phyloP scores from a whole-genome alignment of 148 eudicot genomes.

The Persicaria tinctoria region DNA sequence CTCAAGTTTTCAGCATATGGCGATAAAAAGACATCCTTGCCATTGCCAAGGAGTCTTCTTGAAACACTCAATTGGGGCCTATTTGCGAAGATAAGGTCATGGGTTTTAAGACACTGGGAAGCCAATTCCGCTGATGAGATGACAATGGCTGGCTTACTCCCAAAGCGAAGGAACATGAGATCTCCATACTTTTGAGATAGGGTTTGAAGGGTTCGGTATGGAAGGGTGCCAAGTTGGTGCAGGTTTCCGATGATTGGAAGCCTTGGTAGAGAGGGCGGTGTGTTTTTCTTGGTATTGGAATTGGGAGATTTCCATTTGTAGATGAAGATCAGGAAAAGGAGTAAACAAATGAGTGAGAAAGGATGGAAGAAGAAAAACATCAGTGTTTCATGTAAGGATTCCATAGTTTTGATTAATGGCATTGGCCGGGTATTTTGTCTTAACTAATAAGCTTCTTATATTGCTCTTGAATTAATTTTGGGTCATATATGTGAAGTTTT shows the following conservation, averaged over 20 bases:
- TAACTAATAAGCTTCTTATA: too few relatives aligned
- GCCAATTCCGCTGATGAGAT: slow-evolving; percentile 24
- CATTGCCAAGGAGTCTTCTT: slow-evolving; percentile 11
- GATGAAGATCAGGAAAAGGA: slow-evolving; percentile 11
- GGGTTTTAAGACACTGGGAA: slow-evolving; percentile 19
- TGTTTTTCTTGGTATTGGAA: slow-evolving; percentile 4
- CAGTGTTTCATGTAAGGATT: background rate
- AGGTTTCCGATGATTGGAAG: slow-evolving; percentile 59
- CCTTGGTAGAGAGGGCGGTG: slow-evolving; percentile 50
- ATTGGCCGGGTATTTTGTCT: background rate
- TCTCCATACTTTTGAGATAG: slow-evolving; percentile 7
- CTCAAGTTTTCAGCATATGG: slow-evolving; percentile 24
- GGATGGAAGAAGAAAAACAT: background rate
- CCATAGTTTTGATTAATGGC: background rate
- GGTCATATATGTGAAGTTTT: too few relatives aligned
- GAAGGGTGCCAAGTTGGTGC: slow-evolving; percentile 25
- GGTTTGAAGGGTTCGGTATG: slow-evolving; percentile 10
- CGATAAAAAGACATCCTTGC: slow-evolving; percentile 15
- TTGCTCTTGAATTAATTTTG: too few relatives aligned
- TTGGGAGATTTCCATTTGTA: slow-evolving; percentile 20
- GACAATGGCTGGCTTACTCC: slow-evolving; percentile 25
- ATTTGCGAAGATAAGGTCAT: slow-evolving; percentile 15
- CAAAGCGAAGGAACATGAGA: slow-evolving; percentile 42
- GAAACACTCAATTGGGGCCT: slow-evolving; percentile 7
- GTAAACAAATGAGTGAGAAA: slow-evolving; percentile 15